Evolutionary conservation across 1,284 basidiomycete genomes (phyloP).

Genomic region (Fistulinella cinereoalba): DNA sequence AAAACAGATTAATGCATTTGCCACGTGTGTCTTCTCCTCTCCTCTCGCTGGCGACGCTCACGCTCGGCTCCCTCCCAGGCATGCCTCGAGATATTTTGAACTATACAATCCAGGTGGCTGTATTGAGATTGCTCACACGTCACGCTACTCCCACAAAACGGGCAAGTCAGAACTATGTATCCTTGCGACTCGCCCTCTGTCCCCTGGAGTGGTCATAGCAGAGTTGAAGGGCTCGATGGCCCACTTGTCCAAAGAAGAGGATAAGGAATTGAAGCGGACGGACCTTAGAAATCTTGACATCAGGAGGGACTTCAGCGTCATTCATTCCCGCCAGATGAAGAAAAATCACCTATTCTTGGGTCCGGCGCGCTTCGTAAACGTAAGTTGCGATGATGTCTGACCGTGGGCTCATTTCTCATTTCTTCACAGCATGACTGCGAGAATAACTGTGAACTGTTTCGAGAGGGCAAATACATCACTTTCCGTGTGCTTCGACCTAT

Average conservation of each 20-base stretch:
- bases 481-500: slow-evolving; percentile 85
- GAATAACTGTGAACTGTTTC: slow-evolving; percentile 85
- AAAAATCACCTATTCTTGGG: slow-evolving; percentile 91
- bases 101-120: slow-evolving; percentile 77
- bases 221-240: slow-evolving; percentile 88
- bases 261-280: slow-evolving; percentile 75
- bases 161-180: slow-evolving; percentile 90
- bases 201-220: slow-evolving; percentile 69
- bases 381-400: slow-evolving; percentile 43
- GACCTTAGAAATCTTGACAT: slow-evolving; percentile 68
- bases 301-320: slow-evolving; percentile 86
- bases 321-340: slow-evolving; percentile 86
- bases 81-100: slow-evolving; percentile 83
- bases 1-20: slow-evolving; percentile 82
- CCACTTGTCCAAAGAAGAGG: slow-evolving; percentile 77
- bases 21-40: slow-evolving; percentile 62
- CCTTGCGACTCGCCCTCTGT: slow-evolving; percentile 73
- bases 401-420: slow-evolving; percentile 15
- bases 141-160: slow-evolving; percentile 79
- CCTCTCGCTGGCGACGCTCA: slow-evolving; percentile 26
- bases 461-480: slow-evolving; percentile 84
- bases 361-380: slow-evolving; percentile 92
- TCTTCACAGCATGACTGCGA: slow-evolving; percentile 80
- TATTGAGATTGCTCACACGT: slow-evolving; percentile 85
- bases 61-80: slow-evolving; percentile 45